phyloP scores from a whole-genome alignment of 2,329 filamentous ascomycete genomes.

The Escovopsis sp. region DNA sequence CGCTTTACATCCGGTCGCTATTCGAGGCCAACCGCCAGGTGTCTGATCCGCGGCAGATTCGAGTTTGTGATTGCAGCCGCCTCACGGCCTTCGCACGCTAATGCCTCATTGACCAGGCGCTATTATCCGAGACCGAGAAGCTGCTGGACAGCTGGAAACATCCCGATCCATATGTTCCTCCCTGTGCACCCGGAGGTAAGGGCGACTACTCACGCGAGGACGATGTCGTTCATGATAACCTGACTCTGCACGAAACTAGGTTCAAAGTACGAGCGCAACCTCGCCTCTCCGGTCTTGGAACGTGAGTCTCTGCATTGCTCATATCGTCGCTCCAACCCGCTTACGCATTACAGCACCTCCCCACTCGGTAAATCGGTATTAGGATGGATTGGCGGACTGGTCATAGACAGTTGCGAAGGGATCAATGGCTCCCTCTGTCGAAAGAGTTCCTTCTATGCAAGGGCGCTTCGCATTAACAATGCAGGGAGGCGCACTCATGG shows the following conservation, averaged over 20 bases:
- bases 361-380: not conserved
- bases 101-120: conserved; percentile 36
- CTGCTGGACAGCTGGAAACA: conserved; percentile 92
- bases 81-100: not conserved
- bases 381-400: too few species aligned
- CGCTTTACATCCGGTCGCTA: conserved; percentile 83
- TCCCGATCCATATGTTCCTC: conserved; percentile 79
- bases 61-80: conserved; percentile 39
- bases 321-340: not conserved
- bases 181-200: conserved; percentile 83
- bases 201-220: not conserved
- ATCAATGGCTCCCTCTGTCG: too few species aligned
- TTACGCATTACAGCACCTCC: conserved; percentile 6
- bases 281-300: conserved; percentile 64
- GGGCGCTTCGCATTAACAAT: too few species aligned
- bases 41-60: conserved; percentile 70
- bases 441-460: too few species aligned
- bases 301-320: conserved; percentile 43
- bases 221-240: not conserved
- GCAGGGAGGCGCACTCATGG: too few species aligned
- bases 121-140: conserved; percentile 79
- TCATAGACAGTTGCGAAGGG: too few species aligned
- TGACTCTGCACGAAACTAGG: conserved; percentile 33
- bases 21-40: conserved; percentile 89
- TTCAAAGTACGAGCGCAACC: conserved; percentile 91